Percentiles rank a stretch among this genome's conserved stretches.
phyloP scores from a whole-genome alignment of 129 eudicot genomes.

The Sambucus nigra region DNA sequence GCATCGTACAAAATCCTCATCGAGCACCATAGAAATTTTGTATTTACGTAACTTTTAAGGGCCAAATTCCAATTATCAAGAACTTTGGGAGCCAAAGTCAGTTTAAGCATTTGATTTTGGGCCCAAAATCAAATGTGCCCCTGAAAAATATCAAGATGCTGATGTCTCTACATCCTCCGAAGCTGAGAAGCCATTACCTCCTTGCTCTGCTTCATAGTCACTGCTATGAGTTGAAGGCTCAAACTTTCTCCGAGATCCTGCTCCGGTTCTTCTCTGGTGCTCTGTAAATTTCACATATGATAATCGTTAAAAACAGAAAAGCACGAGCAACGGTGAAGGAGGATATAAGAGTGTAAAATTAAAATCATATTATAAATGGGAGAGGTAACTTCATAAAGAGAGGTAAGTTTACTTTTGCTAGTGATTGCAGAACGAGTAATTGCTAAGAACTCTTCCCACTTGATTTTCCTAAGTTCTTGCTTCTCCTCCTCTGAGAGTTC shows the following conservation, averaged over 20 bases:
- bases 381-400: too few species aligned
- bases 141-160: constrained; percentile 26
- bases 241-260: constrained; percentile 38
- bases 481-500: constrained; percentile 69
- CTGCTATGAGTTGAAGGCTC: constrained; percentile 26
- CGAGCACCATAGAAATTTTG: too few species aligned
- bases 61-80: too few species aligned
- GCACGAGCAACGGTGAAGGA: constrained; percentile 2
- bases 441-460: constrained; percentile 83
- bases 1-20: too few species aligned
- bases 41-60: too few species aligned
- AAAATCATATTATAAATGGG: too few species aligned
- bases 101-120: too few species aligned
- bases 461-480: constrained; percentile 61
- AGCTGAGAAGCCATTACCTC: constrained; percentile 42
- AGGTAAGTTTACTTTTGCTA: constrained; percentile 52
- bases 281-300: constrained; percentile 21
- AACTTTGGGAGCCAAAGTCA: too few species aligned
- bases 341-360: too few species aligned
- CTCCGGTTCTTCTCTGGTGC: constrained; percentile 34
- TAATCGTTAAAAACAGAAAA: neutral
- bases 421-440: constrained; percentile 70
- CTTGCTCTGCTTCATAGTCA: constrained; percentile 45
- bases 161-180: constrained; percentile 45
- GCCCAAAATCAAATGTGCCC: too few species aligned